Percentiles rank a stretch among this genome's conserved stretches.
Conservation (phyloP, 192 early-diverging fungal genomes). For the Podila minutissima region DNA sequence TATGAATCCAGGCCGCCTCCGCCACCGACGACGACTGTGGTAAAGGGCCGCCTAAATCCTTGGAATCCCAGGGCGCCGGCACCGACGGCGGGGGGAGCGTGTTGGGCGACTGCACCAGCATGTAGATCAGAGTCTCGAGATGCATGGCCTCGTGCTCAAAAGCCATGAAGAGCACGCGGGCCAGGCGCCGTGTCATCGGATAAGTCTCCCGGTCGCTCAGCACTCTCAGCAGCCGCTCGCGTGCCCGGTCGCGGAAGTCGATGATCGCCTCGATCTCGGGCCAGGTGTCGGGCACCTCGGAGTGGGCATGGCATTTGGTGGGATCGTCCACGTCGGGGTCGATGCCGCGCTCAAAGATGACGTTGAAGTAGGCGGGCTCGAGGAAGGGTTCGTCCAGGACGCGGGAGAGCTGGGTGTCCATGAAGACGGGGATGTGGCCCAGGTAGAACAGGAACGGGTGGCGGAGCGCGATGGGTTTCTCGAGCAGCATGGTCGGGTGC, state of each 20-base stretch:
- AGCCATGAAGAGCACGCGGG: slow-evolving; percentile 82
- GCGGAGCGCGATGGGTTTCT: slow-evolving; percentile 83
- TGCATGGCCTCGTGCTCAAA: slow-evolving; percentile 98
- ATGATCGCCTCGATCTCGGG: slow-evolving; percentile 73
- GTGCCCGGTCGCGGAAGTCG: slow-evolving; percentile 72
- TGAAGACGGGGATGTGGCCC: slow-evolving; percentile 82
- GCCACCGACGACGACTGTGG: background rate
- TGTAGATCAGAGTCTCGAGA: slow-evolving; percentile 91
- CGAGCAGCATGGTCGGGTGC: slow-evolving; percentile 56
- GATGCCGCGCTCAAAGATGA: slow-evolving; percentile 95
- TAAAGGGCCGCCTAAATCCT: background rate
- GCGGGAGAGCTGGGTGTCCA: slow-evolving; percentile 69
- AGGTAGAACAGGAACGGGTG: slow-evolving; percentile 93
- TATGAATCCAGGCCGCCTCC: slow-evolving; percentile 1
- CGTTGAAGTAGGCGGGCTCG: slow-evolving; percentile 68
- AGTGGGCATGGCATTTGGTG: slow-evolving; percentile 81
- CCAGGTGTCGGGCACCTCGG: slow-evolving; percentile 74
- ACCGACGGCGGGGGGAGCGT: slow-evolving; percentile 59
- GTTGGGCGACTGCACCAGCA: slow-evolving; percentile 79
- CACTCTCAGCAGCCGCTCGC: slow-evolving; percentile 60
- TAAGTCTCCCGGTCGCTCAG: slow-evolving; percentile 45
- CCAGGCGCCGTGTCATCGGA: slow-evolving; percentile 48
- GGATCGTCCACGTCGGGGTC: slow-evolving; percentile 88
- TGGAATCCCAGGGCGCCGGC: slow-evolving; percentile 29
- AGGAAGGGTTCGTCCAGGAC: slow-evolving; percentile 60